These are phyloP conservation scores for Thuja plicata DNA, from an alignment of 83 land plant species.

Conservation along the genomic window DNA sequence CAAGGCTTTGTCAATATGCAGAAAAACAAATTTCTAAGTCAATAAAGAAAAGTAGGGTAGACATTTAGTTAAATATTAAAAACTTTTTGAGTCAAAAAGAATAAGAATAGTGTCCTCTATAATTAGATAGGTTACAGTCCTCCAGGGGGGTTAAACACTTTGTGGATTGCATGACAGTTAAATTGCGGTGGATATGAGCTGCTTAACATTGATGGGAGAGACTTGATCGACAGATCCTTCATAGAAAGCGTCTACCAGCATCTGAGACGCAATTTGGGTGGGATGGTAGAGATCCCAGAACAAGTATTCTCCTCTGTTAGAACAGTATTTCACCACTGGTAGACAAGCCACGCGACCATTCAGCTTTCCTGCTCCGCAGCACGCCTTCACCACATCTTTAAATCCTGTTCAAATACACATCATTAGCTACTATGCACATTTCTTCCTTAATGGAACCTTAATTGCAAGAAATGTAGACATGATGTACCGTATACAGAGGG, in stretches of 20 bases:
- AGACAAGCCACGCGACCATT: conserved; percentile 63
- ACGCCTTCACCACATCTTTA: conserved; percentile 44
- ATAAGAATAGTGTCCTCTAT: too few species aligned
- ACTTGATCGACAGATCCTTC: conserved; percentile 33
- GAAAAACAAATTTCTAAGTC: too few species aligned
- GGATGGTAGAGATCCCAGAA: conserved; percentile 84
- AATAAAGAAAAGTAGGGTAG: too few species aligned
- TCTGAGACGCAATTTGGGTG: conserved; percentile 36
- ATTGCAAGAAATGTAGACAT: background rate
- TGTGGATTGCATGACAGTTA: too few species aligned
- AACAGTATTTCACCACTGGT: conserved; percentile 48
- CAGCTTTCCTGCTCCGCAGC: conserved; percentile 67
- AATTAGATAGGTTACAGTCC: too few species aligned
- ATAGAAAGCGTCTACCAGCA: conserved; percentile 22
- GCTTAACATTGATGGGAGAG: conserved; percentile 39
- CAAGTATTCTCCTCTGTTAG: conserved; percentile 43
- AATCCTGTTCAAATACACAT: conserved; percentile 40
- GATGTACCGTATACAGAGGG: conserved; percentile 47
- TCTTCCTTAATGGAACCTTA: background rate
- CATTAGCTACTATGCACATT: background rate
- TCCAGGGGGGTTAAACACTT: too few species aligned
- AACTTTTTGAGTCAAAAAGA: too few species aligned
- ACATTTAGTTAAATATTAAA: too few species aligned
- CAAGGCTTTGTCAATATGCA: too few species aligned
- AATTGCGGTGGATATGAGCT: conserved; percentile 18